Evolutionary conservation across 2,329 filamentous ascomycete species (phyloP).

Genomic region (Fusarium sp.): DNA sequence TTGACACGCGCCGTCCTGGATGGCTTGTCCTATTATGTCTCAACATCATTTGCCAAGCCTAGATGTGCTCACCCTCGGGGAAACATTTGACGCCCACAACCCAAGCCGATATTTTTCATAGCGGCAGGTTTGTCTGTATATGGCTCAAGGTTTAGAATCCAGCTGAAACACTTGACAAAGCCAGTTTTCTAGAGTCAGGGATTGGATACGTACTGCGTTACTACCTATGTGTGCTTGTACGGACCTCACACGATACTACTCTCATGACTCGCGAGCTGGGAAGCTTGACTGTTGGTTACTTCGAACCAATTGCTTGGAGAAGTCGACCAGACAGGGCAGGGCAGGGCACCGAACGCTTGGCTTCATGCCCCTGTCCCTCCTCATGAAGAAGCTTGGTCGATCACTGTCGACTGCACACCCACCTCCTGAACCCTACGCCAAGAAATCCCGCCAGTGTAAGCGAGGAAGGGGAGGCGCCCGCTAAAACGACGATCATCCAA

Average conservation of each 20-base stretch:
- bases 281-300: constrained; percentile 32
- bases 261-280: constrained; percentile 24
- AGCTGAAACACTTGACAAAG: constrained; percentile 18
- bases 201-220: background rate
- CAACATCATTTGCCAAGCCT: constrained; percentile 22
- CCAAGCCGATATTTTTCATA: constrained; percentile 6
- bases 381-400: constrained; percentile 41
- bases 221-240: constrained; percentile 7
- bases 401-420: constrained; percentile 28
- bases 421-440: constrained; percentile 33
- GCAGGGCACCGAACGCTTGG: constrained; percentile 32
- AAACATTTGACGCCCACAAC: constrained; percentile 7
- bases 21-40: constrained; percentile 32
- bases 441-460: constrained; percentile 41
- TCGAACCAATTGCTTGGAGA: constrained; percentile 24
- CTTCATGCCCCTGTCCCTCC: constrained; percentile 30
- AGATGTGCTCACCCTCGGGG: constrained; percentile 2
- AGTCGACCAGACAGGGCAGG: constrained; percentile 14
- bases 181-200: constrained; percentile 1
- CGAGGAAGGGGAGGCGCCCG: constrained; percentile 45
- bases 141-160: background rate
- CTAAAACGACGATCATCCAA: constrained; percentile 44
- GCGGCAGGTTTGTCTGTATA: background rate
- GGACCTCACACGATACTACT: constrained; percentile 14
- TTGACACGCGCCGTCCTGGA: constrained; percentile 36